These are phyloP conservation scores for Epithele typhae DNA, from an alignment of 768 basidiomycete species.

Conservation along the genomic window DNA sequence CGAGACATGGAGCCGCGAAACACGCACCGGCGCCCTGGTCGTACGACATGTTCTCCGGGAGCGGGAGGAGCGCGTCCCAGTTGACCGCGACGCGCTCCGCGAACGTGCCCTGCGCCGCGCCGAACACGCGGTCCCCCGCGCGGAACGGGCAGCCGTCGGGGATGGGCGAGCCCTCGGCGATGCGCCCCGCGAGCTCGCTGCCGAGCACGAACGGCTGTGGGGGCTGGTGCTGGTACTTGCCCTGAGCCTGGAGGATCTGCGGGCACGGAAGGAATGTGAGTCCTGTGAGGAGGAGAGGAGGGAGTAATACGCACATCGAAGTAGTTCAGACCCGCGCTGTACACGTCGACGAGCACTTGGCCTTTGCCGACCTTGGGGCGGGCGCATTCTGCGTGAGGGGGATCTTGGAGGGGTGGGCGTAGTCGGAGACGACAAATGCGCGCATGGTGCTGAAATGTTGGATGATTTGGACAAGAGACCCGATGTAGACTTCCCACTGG, in stretches of 20 bases:
- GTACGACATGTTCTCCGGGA: slow-evolving; percentile 74
- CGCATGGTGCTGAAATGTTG: slow-evolving; percentile 55
- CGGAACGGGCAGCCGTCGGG: slow-evolving; percentile 76
- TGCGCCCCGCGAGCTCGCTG: slow-evolving; percentile 78
- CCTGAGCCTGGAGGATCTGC: slow-evolving; percentile 82
- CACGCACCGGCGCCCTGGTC: slow-evolving; percentile 77
- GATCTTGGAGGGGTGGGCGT: slow-evolving; percentile 46
- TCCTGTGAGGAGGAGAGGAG: neutral
- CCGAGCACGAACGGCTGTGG: slow-evolving; percentile 84
- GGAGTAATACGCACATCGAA: slow-evolving; percentile 30
- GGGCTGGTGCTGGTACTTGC: slow-evolving; percentile 84
- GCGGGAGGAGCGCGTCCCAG: slow-evolving; percentile 46
- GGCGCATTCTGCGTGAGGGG: slow-evolving; percentile 32
- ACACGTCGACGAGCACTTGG: slow-evolving; percentile 48
- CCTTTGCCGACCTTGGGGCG: slow-evolving; percentile 34
- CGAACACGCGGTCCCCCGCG: slow-evolving; percentile 86
- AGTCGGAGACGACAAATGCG: slow-evolving; percentile 69
- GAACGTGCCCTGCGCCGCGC: slow-evolving; percentile 72
- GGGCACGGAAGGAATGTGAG: neutral
- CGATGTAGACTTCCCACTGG: too few relatives aligned
- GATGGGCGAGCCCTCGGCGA: slow-evolving; percentile 66
- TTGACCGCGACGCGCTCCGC: slow-evolving; percentile 69
- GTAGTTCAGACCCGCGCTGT: slow-evolving; percentile 49
- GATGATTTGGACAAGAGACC: too few relatives aligned
- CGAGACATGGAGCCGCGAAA: neutral